Percentiles rank a stretch among this genome's conserved stretches.
Conservation (phyloP, 306 rosid species). For the Hippophae tibetana region DNA sequence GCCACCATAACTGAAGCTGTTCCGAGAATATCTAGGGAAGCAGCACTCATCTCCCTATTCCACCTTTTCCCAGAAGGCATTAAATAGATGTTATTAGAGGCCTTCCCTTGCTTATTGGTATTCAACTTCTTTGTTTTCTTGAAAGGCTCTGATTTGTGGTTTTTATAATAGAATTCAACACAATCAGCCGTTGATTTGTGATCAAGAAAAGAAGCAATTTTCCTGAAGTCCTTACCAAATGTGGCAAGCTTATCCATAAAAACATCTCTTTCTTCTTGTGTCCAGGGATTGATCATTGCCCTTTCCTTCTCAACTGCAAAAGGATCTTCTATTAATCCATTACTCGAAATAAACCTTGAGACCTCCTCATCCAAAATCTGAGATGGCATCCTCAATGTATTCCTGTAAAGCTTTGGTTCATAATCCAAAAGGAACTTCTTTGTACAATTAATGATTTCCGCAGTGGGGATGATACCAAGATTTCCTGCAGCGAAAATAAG, state of each 20-base stretch:
- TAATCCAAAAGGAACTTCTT: slow-evolving; percentile 63
- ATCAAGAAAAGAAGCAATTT: slow-evolving; percentile 67
- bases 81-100: slow-evolving; percentile 41
- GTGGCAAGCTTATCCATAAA: slow-evolving; percentile 58
- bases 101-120: slow-evolving; percentile 47
- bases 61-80: slow-evolving; percentile 57
- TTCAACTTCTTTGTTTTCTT: slow-evolving; percentile 54
- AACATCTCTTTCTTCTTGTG: slow-evolving; percentile 47
- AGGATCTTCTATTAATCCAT: slow-evolving; percentile 89
- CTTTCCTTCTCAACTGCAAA: slow-evolving; percentile 77
- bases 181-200: slow-evolving; percentile 96
- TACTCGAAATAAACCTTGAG: slow-evolving; percentile 56
- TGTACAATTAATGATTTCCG: slow-evolving; percentile 43
- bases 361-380: slow-evolving; percentile 63
- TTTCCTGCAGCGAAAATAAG: slow-evolving; percentile 39
- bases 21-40: slow-evolving; percentile 80
- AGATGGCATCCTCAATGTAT: slow-evolving; percentile 78
- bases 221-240: slow-evolving; percentile 72
- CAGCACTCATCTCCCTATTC: slow-evolving; percentile 56
- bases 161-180: slow-evolving; percentile 86
- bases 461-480: slow-evolving; percentile 48
- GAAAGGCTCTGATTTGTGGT: slow-evolving; percentile 76
- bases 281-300: slow-evolving; percentile 81
- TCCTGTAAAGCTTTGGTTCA: slow-evolving; percentile 40
- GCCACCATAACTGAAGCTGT: slow-evolving; percentile 72